phyloP scores from a whole-genome alignment of 1,139 yeast genomes.

The Blastobotrys malaysiensis region DNA sequence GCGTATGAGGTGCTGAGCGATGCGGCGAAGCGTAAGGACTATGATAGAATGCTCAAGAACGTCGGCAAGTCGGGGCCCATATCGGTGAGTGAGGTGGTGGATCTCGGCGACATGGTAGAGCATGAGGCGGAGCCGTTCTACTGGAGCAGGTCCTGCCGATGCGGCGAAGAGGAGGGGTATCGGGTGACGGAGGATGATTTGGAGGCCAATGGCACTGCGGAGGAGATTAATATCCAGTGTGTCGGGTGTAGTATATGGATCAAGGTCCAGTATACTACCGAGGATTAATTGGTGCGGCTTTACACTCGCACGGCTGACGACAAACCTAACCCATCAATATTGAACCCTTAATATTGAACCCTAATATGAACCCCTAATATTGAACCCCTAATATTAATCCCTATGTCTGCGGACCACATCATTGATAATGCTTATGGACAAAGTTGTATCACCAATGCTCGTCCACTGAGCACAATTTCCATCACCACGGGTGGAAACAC shows the following conservation, averaged over 20 bases:
- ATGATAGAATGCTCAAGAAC: conserved; percentile 42
- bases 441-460: too few species aligned
- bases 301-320: too few species aligned
- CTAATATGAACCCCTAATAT: too few species aligned
- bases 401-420: too few species aligned
- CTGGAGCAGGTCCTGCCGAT: conserved; percentile 61
- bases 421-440: too few species aligned
- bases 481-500: too few species aligned
- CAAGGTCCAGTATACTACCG: conserved; percentile 56
- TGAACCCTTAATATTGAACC: too few species aligned
- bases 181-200: conserved; percentile 56
- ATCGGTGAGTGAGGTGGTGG: conserved; percentile 48
- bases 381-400: too few species aligned
- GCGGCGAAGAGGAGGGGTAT: conserved; percentile 54
- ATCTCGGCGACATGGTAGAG: conserved; percentile 48
- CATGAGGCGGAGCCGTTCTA: conserved; percentile 29
- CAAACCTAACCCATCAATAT: too few species aligned
- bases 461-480: too few species aligned
- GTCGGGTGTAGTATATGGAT: conserved; percentile 80
- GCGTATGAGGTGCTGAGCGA: conserved; percentile 57
- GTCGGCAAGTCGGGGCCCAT: conserved; percentile 35
- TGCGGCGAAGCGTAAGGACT: conserved; percentile 37
- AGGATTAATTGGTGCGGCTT: conserved; percentile 10
- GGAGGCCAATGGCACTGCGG: conserved; percentile 47
- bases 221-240: conserved; percentile 71